A percentile compares a stretch with the other conserved stretches of the same genome.
phyloP scores from a whole-genome alignment of 192 early-diverging fungal genomes.

The Coemansia sp. region DNA sequence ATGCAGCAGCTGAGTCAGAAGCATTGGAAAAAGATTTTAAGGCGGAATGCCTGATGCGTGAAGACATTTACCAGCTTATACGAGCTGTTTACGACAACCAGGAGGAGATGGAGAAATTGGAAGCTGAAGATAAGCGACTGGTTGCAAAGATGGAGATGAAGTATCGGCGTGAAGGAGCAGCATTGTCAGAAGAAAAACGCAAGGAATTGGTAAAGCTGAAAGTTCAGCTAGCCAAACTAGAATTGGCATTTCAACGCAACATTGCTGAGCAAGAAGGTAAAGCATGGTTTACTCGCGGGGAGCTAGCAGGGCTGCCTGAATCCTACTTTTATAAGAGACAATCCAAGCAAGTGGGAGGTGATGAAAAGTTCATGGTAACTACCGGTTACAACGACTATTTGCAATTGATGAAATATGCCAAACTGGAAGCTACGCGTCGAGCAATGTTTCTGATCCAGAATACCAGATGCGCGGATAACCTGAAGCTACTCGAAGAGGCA shows the following conservation, averaged over 20 bases:
- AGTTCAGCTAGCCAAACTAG: slow-evolving; percentile 49
- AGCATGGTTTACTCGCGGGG: slow-evolving; percentile 42
- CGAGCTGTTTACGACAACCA: slow-evolving; percentile 38
- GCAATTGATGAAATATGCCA: slow-evolving; percentile 48
- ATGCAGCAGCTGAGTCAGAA: slow-evolving; percentile 60
- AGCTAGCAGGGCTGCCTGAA: slow-evolving; percentile 66
- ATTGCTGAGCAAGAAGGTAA: slow-evolving; percentile 54
- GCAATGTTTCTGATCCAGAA: slow-evolving; percentile 41
- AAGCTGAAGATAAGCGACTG: slow-evolving; percentile 60
- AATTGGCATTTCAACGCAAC: slow-evolving; percentile 59
- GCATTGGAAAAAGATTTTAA: slow-evolving; percentile 53
- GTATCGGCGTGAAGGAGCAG: slow-evolving; percentile 64
- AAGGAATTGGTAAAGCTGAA: slow-evolving; percentile 57
- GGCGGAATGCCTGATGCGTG: slow-evolving; percentile 56
- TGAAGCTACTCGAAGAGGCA: slow-evolving; percentile 54
- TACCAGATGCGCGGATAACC: slow-evolving; percentile 54
- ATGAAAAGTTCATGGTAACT: slow-evolving; percentile 56
- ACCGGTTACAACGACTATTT: slow-evolving; percentile 59
- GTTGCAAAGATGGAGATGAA: slow-evolving; percentile 57
- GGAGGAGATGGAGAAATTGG: slow-evolving; percentile 32
- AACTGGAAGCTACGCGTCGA: slow-evolving; percentile 52
- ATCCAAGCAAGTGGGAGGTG: slow-evolving; percentile 53
- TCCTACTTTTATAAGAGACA: slow-evolving; percentile 57
- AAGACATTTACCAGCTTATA: slow-evolving; percentile 59
- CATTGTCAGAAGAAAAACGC: slow-evolving; percentile 56